These are phyloP conservation scores for Trichosporon sp. DNA, from an alignment of 1,284 basidiomycete species.

Conservation along the genomic window DNA sequence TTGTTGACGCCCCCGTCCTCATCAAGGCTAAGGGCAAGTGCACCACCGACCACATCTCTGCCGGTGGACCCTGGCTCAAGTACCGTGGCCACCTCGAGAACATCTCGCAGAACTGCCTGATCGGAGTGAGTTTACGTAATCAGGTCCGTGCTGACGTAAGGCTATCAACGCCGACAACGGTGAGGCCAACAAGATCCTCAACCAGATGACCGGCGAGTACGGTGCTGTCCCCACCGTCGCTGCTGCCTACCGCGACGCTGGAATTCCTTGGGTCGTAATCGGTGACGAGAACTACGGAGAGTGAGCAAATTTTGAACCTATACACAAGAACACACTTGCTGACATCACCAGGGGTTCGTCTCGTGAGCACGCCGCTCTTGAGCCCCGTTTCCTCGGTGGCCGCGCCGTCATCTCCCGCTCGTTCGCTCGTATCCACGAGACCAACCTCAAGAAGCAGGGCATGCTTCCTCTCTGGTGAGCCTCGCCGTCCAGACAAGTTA, in stretches of 20 bases:
- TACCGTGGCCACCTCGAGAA: conserved; percentile 98
- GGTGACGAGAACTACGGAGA: conserved; percentile 95
- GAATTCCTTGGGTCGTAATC: conserved; percentile 92
- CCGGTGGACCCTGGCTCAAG: conserved; percentile 96
- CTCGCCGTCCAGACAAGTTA: not conserved
- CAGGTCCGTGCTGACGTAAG: no score
- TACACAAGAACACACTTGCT: no score
- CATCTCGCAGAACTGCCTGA: conserved; percentile 93
- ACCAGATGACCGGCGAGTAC: conserved; percentile 81
- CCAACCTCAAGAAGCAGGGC: conserved; percentile 76
- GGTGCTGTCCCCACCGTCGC: conserved; percentile 72
- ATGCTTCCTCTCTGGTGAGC: conserved; percentile 59
- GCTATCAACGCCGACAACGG: conserved; percentile 93
- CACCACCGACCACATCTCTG: conserved; percentile 59
- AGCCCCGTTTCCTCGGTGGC: conserved; percentile 94
- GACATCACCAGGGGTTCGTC: no score
- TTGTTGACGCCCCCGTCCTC: conserved; percentile 80
- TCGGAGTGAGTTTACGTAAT: no score
- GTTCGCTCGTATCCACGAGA: conserved; percentile 96
- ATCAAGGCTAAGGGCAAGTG: conserved; percentile 99
- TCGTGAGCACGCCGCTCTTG: conserved; percentile 95
- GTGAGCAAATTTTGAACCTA: no score
- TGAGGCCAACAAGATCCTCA: conserved; percentile 94
- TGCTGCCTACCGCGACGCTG: conserved; percentile 80
- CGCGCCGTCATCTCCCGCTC: conserved; percentile 90